phyloP scores from a whole-genome alignment of 129 eudicot genomes.

The Sambucus nigra region DNA sequence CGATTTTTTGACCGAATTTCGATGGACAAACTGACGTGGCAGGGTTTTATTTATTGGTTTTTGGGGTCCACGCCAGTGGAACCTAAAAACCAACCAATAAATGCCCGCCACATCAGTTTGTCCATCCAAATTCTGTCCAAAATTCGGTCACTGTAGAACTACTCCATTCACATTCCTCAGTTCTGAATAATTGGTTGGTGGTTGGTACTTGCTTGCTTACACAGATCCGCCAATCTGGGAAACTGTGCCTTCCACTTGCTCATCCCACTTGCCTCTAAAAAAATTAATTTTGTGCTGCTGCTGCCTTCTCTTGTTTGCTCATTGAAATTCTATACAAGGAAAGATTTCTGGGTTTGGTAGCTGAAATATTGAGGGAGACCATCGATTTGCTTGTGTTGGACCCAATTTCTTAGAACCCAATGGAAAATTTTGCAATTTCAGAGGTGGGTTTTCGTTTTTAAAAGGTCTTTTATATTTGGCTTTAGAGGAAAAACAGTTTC shows the following conservation, averaged over 20 bases:
- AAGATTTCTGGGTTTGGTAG: background rate
- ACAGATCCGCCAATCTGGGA: slow-evolving; percentile 7
- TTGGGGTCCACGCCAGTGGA: too few species aligned
- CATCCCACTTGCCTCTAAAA: slow-evolving; percentile 1
- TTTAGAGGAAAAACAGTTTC: background rate
- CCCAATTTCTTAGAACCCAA: slow-evolving; percentile 4
- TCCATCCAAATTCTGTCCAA: too few species aligned
- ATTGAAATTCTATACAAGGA: background rate
- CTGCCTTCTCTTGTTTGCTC: background rate
- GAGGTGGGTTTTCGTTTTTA: slow-evolving; percentile 18
- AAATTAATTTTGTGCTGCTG: background rate
- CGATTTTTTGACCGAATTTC: too few species aligned
- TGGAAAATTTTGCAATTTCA: slow-evolving; percentile 10
- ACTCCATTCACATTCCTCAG: slow-evolving; percentile 2
- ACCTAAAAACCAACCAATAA: too few species aligned
- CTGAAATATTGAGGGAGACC: background rate
- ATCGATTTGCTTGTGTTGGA: slow-evolving; percentile 2
- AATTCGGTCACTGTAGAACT: too few species aligned
- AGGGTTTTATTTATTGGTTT: too few species aligned
- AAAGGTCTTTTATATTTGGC: background rate
- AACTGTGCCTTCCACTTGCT: slow-evolving; percentile 7
- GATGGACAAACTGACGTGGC: too few species aligned
- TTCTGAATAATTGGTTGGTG: background rate
- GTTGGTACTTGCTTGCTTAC: slow-evolving; percentile 23
- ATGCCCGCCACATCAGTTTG: too few species aligned